A percentile compares a stretch with the other conserved stretches of the same genome.
Conservation (phyloP, 306 rosid genomes). For the Quercus variabilis region DNA sequence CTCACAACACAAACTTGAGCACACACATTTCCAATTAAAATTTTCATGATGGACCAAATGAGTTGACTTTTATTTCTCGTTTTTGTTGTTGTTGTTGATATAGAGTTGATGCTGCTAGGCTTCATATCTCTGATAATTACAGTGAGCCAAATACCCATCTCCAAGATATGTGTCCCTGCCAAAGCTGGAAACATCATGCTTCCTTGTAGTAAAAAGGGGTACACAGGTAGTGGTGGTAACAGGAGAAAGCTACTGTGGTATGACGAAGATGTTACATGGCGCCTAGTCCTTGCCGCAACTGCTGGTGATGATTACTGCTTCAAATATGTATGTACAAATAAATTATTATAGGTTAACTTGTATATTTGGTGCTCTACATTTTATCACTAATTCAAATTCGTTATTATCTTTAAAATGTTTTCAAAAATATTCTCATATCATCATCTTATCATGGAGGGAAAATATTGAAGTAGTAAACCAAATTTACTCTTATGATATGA, state of each 20-base stretch:
- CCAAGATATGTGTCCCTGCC: slow-evolving; percentile 50
- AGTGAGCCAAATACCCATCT: slow-evolving; percentile 43
- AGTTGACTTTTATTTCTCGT: not conserved
- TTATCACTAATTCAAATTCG: no score
- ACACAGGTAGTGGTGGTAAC: not conserved
- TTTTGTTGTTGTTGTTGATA: not conserved
- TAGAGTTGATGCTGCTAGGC: slow-evolving; percentile 84
- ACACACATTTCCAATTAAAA: not conserved
- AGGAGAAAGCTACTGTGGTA: slow-evolving; percentile 46
- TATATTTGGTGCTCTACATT: no score
- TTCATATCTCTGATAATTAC: slow-evolving; percentile 63
- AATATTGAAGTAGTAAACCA: no score
- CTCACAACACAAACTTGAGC: no score
- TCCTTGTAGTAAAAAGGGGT: slow-evolving; percentile 36
- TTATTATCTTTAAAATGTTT: no score
- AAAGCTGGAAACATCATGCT: slow-evolving; percentile 45
- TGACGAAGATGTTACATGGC: slow-evolving; percentile 26
- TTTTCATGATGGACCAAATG: no score
- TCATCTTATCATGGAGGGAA: no score
- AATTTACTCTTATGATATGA: no score
- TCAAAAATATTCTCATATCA: no score
- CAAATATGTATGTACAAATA: slow-evolving; percentile 11
- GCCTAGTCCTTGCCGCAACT: slow-evolving; percentile 37
- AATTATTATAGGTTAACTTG: not conserved
- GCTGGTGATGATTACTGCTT: slow-evolving; percentile 33